Base-by-base conservation (phyloP, 2,329 filamentous ascomycete species). In the Colletotrichum plurivorum region DNA sequence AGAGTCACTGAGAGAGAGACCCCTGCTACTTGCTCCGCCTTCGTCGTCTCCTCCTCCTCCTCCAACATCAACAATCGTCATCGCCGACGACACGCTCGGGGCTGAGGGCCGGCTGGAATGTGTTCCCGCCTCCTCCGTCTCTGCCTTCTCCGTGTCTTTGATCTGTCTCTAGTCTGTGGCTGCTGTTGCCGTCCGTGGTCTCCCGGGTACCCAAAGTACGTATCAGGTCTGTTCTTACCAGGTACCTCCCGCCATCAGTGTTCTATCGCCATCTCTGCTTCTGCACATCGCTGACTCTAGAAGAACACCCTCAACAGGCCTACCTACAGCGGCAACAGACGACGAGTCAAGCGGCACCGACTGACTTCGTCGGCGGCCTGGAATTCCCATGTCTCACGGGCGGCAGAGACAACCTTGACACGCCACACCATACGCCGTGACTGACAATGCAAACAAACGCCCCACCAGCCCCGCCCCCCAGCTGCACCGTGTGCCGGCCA, bases 61-160 rank as follows among this genome's bases (percentile, higher is more conserved):
- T 52, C 63, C 46, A 56, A 39, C 58, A 52, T 22, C 45, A 39
- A 22, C 51, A 66, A 51, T 60, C 62, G 62, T 69, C 62, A 66
- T 60, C 36, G 66, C 54, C 62, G n/a, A 69, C 66, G 62, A 66
- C 54, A 48, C 18, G 41, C 3, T 56, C 18, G 55, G 43, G 62
- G 67, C 67, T 61, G 62, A 61, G 46, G 51, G 55, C 66, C n/a
- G 62, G 41, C 41, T 43, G 41, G 60, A 56, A 63, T 63, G 46
- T 49, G 16, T 49, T 49, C 46, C 46, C 46, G 20, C 18, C 46
- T 46, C 43, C 27, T 31, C 27, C 27, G 27, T 8, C 27, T 31
- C 27, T 31, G 27, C 5, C 27, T 31, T 8, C 27, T 8, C 27
- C 27, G 27, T 31, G 27, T 31, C 27, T 31, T 31, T 31, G 27